Conservation (phyloP, 176 grass and related monocot genomes). For the Dactylis glomerata region DNA sequence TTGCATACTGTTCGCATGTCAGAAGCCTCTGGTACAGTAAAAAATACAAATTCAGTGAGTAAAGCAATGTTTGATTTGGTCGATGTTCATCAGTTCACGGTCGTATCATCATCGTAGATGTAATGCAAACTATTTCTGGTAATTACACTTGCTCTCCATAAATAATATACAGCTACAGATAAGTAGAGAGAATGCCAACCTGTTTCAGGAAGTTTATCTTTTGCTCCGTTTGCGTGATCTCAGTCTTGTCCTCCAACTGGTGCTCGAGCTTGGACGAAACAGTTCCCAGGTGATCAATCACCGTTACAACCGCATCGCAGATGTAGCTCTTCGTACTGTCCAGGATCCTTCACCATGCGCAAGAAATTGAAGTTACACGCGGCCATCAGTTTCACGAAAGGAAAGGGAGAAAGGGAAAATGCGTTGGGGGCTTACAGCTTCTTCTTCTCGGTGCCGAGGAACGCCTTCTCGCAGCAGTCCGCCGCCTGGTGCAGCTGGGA, state of each 20-base stretch:
- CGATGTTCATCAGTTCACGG: not conserved
- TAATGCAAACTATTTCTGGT: not conserved
- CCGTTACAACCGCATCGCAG: constrained; percentile 65
- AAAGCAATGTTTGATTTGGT: not conserved
- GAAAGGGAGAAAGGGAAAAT: not conserved
- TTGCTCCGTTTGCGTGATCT: constrained; percentile 51
- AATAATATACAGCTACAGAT: not conserved
- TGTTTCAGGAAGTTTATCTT: constrained; percentile 72
- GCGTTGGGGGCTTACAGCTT: constrained; percentile 45
- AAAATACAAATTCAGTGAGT: not conserved
- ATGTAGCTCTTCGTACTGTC: constrained; percentile 84
- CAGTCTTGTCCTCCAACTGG: constrained; percentile 44
- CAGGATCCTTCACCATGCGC: constrained; percentile 40
- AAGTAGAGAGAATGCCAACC: constrained; percentile 22
- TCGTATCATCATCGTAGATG: not conserved
- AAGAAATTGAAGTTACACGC: not conserved
- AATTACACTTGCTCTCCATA: not conserved
- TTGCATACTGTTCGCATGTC: constrained; percentile 72
- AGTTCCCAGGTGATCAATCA: constrained; percentile 84
- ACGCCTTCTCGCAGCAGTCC: constrained; percentile 75
- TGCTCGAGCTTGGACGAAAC: constrained; percentile 86
- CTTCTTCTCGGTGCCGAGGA: constrained; percentile 54
- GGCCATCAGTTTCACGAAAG: not conserved
- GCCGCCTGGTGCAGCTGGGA: constrained; percentile 77
- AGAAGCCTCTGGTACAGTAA: constrained; percentile 67